Conservation (phyloP, 768 basidiomycete species). For the Sporobolomyces pararoseus region DNA sequence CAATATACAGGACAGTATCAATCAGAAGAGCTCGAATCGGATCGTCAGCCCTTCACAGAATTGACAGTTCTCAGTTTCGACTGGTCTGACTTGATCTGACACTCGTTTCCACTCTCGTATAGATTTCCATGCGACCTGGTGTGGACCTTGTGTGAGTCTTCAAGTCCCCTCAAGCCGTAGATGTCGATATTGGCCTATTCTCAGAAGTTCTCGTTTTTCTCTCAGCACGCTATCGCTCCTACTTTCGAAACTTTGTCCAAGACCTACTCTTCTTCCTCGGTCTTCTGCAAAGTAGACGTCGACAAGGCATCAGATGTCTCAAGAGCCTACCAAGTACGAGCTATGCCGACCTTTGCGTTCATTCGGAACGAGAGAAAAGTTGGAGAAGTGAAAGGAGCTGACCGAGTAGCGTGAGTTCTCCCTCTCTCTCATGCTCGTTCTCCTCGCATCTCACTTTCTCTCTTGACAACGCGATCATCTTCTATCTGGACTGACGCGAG, state of each 20-base stretch:
- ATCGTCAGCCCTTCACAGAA: too few relatives aligned
- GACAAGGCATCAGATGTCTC: constrained; percentile 50
- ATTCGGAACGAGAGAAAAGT: constrained; percentile 49
- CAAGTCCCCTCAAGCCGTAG: too few relatives aligned
- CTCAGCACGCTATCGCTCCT: constrained; percentile 47
- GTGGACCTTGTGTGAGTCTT: constrained; percentile 23
- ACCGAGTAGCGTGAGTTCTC: constrained; percentile 16
- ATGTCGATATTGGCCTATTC: too few relatives aligned
- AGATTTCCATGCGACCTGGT: constrained; percentile 38
- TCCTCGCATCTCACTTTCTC: too few relatives aligned
- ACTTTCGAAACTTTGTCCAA: constrained; percentile 49
- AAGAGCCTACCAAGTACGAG: constrained; percentile 45
- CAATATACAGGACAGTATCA: too few relatives aligned
- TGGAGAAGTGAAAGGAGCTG: constrained; percentile 49
- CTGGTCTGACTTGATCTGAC: not conserved
- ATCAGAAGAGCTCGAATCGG: too few relatives aligned
- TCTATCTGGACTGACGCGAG: too few relatives aligned
- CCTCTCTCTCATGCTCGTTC: too few relatives aligned
- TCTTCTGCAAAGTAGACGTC: constrained; percentile 52
- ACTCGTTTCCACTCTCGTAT: not conserved
- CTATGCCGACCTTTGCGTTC: constrained; percentile 53
- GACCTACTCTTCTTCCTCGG: constrained; percentile 45
- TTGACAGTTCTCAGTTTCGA: not conserved
- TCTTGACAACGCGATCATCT: too few relatives aligned
- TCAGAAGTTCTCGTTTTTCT: too few relatives aligned